phyloP scores from a whole-genome alignment of 371 early-diverging fungal species.

The Mortierella sp. region DNA sequence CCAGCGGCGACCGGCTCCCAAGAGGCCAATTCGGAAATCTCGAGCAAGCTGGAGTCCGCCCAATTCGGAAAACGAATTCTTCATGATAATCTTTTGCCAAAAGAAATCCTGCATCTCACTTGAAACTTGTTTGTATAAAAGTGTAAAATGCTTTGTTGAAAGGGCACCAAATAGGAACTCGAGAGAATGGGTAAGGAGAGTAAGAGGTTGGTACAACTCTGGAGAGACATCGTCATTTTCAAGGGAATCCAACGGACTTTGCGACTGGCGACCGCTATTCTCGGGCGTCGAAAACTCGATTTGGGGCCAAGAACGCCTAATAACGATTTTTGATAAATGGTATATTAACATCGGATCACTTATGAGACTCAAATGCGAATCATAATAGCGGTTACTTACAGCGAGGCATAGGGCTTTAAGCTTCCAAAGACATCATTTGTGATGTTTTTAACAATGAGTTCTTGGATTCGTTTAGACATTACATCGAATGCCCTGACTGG shows the following conservation, averaged over 20 bases:
- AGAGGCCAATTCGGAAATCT: conserved; percentile 71
- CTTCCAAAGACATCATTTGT: conserved; percentile 70
- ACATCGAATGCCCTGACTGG: conserved; percentile 57
- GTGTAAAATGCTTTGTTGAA: conserved; percentile 62
- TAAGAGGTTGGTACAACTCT: conserved; percentile 71
- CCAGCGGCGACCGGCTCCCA: conserved; percentile 65
- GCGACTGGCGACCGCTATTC: conserved; percentile 1
- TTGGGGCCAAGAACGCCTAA: conserved; percentile 54
- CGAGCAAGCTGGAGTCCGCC: conserved; percentile 67
- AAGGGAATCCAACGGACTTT: conserved; percentile 5
- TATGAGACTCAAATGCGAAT: no score
- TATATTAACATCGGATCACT: neutral
- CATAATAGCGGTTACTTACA: conserved; percentile 57
- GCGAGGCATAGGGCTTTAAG: conserved; percentile 68
- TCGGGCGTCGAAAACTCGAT: conserved; percentile 37
- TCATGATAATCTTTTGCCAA: conserved; percentile 68
- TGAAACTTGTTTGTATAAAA: conserved; percentile 61
- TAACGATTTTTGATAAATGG: neutral
- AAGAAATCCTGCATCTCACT: conserved; percentile 74
- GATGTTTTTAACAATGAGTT: conserved; percentile 65
- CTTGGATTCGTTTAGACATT: conserved; percentile 63
- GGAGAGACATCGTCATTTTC: conserved; percentile 67
- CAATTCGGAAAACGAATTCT: conserved; percentile 66
- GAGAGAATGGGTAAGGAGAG: conserved; percentile 62
- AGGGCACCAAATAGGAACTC: conserved; percentile 61